phyloP scores from a whole-genome alignment of 2,329 filamentous ascomycete species.

The Trichocomaceae sp. region DNA sequence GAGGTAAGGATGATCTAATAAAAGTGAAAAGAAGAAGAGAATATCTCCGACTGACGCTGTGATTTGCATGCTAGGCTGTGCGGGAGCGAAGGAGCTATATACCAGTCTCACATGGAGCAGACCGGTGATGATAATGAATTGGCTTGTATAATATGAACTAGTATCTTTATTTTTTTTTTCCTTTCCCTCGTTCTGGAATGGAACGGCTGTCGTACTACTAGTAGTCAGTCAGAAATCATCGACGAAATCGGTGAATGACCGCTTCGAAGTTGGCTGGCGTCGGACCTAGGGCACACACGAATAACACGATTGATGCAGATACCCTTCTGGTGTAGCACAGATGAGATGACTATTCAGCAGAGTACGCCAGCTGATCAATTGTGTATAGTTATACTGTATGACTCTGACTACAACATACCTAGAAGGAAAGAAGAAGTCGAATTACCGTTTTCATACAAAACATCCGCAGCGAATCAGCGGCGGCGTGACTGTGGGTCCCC shows the following conservation, averaged over 20 bases:
- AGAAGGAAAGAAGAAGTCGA: constrained; percentile 11
- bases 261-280: too few species aligned
- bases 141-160: background rate
- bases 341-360: background rate
- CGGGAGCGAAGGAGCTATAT: constrained; percentile 48
- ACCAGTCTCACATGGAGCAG: constrained; percentile 34
- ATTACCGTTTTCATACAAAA: constrained; percentile 12
- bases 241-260: background rate
- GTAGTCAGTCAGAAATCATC: too few species aligned
- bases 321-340: background rate
- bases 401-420: too few species aligned
- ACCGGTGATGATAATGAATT: background rate
- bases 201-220: background rate
- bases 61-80: constrained; percentile 30
- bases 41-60: constrained; percentile 7
- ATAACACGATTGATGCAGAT: background rate
- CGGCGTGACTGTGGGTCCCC: background rate
- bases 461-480: background rate
- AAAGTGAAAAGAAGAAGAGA: background rate
- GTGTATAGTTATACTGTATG: too few species aligned
- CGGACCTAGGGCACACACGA: too few species aligned
- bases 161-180: background rate
- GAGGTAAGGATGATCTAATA: constrained; percentile 36
- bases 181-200: background rate
- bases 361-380: too few species aligned